A percentile compares a stretch with the other conserved stretches of the same genome.
Conservation (phyloP, 164 flowering plant genomes). For the Platanus orientalis region DNA sequence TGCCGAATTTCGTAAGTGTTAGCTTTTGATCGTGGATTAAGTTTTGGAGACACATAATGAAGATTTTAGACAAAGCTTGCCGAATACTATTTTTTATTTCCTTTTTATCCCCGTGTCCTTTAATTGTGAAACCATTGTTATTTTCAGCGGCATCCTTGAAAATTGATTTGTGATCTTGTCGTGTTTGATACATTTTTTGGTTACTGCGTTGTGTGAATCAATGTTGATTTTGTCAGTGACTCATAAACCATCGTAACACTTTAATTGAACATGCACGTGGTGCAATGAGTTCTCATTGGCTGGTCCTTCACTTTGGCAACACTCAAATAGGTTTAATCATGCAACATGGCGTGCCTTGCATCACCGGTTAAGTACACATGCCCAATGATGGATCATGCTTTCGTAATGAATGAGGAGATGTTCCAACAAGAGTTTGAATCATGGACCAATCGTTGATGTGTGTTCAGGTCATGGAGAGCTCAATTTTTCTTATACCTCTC, state of each 20-base stretch:
- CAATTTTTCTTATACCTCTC: constrained; percentile 4
- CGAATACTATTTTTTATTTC: neutral
- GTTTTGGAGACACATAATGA: constrained; percentile 5
- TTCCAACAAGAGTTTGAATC: neutral
- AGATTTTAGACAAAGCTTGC: constrained; percentile 10
- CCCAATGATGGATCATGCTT: constrained; percentile 7
- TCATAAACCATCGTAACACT: neutral
- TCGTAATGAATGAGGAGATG: constrained; percentile 6
- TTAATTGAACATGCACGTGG: constrained; percentile 3
- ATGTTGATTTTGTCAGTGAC: neutral
- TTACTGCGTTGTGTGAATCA: neutral
- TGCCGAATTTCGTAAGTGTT: neutral
- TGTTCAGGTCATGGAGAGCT: constrained; percentile 2
- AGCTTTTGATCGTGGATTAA: constrained; percentile 5
- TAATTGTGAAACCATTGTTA: neutral
- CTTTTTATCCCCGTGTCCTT: neutral
- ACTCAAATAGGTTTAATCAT: constrained; percentile 13
- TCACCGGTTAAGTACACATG: neutral
- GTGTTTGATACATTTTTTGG: constrained; percentile 9
- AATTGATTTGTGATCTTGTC: constrained; percentile 4
- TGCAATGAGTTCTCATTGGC: constrained; percentile 8
- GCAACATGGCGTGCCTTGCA: constrained; percentile 10
- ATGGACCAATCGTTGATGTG: neutral
- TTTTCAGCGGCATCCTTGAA: constrained; percentile 1
- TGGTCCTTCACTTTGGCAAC: constrained; percentile 15